Base-by-base conservation (phyloP, 2,329 filamentous ascomycete genomes). In the Hypomyces rosellus region DNA sequence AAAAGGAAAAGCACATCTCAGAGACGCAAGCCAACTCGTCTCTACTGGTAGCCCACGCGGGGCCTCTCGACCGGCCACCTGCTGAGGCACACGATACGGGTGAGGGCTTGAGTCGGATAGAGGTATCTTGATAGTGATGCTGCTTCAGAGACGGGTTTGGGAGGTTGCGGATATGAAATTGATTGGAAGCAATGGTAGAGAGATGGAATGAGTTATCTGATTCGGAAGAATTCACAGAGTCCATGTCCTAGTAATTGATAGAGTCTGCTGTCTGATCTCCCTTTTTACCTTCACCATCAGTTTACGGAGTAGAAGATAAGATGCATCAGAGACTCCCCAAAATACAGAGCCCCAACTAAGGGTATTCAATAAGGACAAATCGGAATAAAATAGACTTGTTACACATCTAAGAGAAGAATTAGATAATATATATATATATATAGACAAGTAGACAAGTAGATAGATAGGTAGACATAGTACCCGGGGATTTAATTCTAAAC, bases 31-130 rank as follows among this genome's bases (percentile, higher is more conserved):
- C 82, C 66, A 89, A 89, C 69, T 82, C 95, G 33, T 86, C 87
- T 46, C 80, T 91, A 46, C 89, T 88, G 15, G 87, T 20, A 92
- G 2, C 76, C 88, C 88, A 18, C 86, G 87, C 1, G 72, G 70
- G n/a, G 71, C 81, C n/a, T 86, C 86, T 20, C 20, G 88, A 93
- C 74, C 90, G 83, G 77, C 83, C 91, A 65, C 88, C 85, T 0
- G 74, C 78, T 46, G 86, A 92, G 61, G 76, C 76, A 33, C 72
- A 79, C 55, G 88, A 72, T 50, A 82, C 88, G 63, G 86, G 88
- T 63, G 81, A 88, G 44, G 85, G 85, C 55, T 80, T 82, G 34
- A 85, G 85, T 16, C 69, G 76, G 53, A 45, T 53, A n/a, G 65
- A 77, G 57, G 77, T 20, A 20, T 54, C 69, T 82, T 42, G 78